A percentile compares a stretch with the other conserved stretches of the same genome.
Conservation (phyloP, 768 basidiomycete genomes). For the Daedaleopsis nitida region DNA sequence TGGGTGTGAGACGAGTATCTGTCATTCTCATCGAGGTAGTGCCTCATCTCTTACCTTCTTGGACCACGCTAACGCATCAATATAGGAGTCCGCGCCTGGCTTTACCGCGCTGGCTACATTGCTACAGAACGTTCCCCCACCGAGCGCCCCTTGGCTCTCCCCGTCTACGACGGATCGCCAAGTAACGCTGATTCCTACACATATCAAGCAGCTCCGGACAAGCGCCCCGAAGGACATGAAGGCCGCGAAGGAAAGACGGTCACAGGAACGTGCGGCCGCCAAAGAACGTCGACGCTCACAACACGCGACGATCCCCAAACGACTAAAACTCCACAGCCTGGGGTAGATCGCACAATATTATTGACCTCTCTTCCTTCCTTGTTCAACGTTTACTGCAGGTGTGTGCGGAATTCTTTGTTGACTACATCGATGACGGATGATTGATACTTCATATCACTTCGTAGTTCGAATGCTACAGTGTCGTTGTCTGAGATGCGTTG, state of each 20-base stretch:
- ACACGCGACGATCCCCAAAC: not conserved
- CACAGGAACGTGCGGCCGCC: conserved; percentile 49
- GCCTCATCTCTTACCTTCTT: not conserved
- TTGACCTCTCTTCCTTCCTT: not conserved
- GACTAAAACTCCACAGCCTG: not conserved
- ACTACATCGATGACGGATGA: no score
- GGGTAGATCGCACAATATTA: not conserved
- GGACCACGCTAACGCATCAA: conserved; percentile 1
- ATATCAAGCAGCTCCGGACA: conserved; percentile 81
- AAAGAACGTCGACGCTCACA: conserved; percentile 33
- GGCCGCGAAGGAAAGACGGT: conserved; percentile 59
- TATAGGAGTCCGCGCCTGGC: conserved; percentile 36
- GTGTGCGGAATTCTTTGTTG: no score
- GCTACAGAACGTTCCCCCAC: conserved; percentile 51
- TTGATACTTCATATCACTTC: no score
- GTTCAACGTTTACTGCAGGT: no score
- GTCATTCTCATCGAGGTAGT: conserved; percentile 70
- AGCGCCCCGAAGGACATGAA: conserved; percentile 81
- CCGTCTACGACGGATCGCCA: conserved; percentile 27
- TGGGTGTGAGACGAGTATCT: conserved; percentile 70
- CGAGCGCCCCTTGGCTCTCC: conserved; percentile 70
- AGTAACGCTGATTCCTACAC: conserved; percentile 60
- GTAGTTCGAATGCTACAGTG: no score
- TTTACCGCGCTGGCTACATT: conserved; percentile 32
- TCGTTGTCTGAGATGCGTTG: no score